Percentiles rank a stretch among this genome's conserved stretches.
Conservation (phyloP, 805 yeast species). For the Kodamaea restingae region DNA sequence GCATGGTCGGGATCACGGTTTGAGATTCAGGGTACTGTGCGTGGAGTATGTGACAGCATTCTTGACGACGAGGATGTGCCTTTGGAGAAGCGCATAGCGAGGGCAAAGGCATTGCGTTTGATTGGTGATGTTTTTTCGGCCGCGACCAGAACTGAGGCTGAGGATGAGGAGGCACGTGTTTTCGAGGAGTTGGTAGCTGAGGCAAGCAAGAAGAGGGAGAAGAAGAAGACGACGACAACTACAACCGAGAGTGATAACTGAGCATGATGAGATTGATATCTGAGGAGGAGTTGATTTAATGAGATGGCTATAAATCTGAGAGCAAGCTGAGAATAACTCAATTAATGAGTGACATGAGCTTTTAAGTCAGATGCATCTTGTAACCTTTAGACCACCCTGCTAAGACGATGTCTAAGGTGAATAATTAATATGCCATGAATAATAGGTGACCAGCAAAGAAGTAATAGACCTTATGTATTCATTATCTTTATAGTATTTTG, state of each 20-base stretch:
- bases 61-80: constrained; percentile 54
- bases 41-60: constrained; percentile 65
- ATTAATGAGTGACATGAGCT: too few species aligned
- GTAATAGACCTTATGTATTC: too few species aligned
- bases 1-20: constrained; percentile 83
- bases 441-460: too few species aligned
- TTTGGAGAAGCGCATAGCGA: constrained; percentile 42
- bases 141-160: constrained; percentile 59
- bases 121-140: constrained; percentile 61
- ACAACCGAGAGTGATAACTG: background rate
- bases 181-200: constrained; percentile 67
- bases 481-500: too few species aligned
- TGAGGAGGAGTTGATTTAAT: too few species aligned
- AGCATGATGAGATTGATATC: too few species aligned
- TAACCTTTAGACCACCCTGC: too few species aligned
- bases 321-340: too few species aligned
- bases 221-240: constrained; percentile 20
- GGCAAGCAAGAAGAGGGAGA: constrained; percentile 40
- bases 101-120: constrained; percentile 60
- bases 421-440: too few species aligned
- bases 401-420: too few species aligned
- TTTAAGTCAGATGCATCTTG: too few species aligned
- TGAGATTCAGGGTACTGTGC: constrained; percentile 69
- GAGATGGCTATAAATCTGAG: too few species aligned
- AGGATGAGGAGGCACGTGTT: constrained; percentile 71